Conservation (phyloP, 495 filamentous ascomycete genomes). For the Cenococcum geophilum region DNA sequence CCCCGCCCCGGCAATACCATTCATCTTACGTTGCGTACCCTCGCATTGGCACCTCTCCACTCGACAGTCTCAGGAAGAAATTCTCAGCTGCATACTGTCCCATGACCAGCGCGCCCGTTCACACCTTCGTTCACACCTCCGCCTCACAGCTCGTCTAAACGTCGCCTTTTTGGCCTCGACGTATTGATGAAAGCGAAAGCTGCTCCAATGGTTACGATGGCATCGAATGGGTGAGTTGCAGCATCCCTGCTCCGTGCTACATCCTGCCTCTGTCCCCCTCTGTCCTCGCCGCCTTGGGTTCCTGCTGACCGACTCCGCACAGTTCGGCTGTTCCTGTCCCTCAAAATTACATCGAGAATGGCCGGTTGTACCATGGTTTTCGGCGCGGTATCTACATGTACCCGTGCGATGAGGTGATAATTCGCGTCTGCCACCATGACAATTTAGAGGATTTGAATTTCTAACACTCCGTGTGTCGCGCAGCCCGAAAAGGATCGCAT, state of each 20-base stretch:
- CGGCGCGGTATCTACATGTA: constrained; percentile 55
- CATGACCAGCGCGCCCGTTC: constrained; percentile 20
- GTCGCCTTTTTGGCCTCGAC: constrained; percentile 3
- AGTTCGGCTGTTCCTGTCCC: constrained; percentile 31
- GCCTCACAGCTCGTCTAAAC: constrained; percentile 7
- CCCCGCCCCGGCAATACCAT: constrained; percentile 8
- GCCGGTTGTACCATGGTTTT: constrained; percentile 51
- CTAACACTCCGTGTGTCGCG: constrained; percentile 23
- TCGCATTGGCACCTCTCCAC: constrained; percentile 7
- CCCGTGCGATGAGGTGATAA: constrained; percentile 53
- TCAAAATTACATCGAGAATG: constrained; percentile 49
- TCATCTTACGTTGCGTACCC: constrained; percentile 4
- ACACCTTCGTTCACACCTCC: neutral
- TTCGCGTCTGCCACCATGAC: neutral
- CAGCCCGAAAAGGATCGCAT: constrained; percentile 41
- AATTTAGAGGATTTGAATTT: neutral
- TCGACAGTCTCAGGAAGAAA: constrained; percentile 8
- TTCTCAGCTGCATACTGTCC: constrained; percentile 4
- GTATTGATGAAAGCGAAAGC: constrained; percentile 14
- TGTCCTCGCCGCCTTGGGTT: constrained; percentile 1
- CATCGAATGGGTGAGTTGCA: constrained; percentile 36
- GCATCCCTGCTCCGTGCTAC: constrained; percentile 28
- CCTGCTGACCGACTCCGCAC: constrained; percentile 1
- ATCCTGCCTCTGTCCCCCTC: neutral
- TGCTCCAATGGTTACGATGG: constrained; percentile 38